Percentiles rank a stretch among this genome's conserved stretches.
Conservation (phyloP, 148 eudicot genomes). For the Arbutus unedo region DNA sequence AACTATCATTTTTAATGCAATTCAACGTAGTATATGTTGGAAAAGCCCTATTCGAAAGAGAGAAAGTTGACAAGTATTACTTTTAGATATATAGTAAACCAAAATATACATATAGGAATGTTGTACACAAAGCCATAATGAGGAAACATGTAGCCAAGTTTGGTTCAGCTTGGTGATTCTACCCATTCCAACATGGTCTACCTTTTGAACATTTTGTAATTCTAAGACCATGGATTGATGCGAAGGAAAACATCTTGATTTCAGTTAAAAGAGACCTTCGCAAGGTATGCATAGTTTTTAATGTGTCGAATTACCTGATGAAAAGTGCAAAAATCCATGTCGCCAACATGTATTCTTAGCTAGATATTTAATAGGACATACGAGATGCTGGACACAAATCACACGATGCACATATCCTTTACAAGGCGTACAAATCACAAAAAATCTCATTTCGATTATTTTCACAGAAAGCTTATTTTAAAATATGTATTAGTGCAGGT, state of each 20-base stretch:
- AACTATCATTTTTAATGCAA: background rate
- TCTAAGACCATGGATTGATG: background rate
- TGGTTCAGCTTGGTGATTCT: background rate
- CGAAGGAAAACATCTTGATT: background rate
- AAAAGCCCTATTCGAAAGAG: background rate
- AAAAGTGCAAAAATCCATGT: background rate
- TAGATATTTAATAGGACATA: background rate
- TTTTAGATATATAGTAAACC: background rate
- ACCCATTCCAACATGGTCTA: background rate
- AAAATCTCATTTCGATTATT: background rate
- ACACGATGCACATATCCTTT: background rate
- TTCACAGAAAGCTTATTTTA: background rate
- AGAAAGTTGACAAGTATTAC: background rate
- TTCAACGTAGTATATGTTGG: background rate
- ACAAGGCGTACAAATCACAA: background rate
- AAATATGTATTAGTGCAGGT: too few species aligned
- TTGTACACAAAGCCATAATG: background rate
- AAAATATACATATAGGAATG: background rate
- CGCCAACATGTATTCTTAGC: background rate
- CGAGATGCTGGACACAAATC: background rate
- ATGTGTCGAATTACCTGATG: background rate
- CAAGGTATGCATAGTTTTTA: background rate
- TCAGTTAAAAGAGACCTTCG: background rate
- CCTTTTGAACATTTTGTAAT: background rate
- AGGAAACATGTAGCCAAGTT: background rate